Evolutionary conservation across 2,329 filamentous ascomycete genomes (phyloP), one percentile per base, ranked within the genome.

Genomic region (Penicillium freii): DNA sequence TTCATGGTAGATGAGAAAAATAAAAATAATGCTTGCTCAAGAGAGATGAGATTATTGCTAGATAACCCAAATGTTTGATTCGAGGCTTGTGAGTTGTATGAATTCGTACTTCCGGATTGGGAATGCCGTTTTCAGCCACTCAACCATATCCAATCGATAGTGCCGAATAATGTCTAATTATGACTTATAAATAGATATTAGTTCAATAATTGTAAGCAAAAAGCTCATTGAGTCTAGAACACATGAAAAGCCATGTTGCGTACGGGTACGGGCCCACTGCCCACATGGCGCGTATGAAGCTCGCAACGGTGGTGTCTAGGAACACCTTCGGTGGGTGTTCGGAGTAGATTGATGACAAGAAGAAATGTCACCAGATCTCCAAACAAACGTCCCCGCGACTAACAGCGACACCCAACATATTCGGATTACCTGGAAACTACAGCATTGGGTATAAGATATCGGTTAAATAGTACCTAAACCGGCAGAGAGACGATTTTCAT

Each of bases 101-200:
- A 48, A 47, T 42, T 9, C 43, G 40, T 54, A 49, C 44, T 33
- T 49, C 51, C 51, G 51, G 43, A 48, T 54, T 48, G 44, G 51
- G 51, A 54, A 54, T 40, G 3, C 43, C 34, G 51, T 54, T 48
- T 48, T 27, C 51, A 25, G 44, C 8, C 38, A 39, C 15, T 47
- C 34, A 13, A 19, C 27, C 11, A 49, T 19, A 49, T 29, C 36
- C 19, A 17, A 39, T 29, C 21, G 2, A 21, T 43, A 31, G 7
- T 5, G 2, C 21, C 19, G 4, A 42, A 31, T 23, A 10, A 21
- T 15, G 23, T 31, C n/a, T 15, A 31, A 33, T 25, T 33, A 9
- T 25, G 7, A 10, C 31, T 21, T 38, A 29, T 27, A 21, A 29
- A 31, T 31, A 33, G 13, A 15, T 15, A 5, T 10, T 27, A 29